A percentile compares a stretch with the other conserved stretches of the same genome.
Evolutionary conservation across 768 basidiomycete genomes (phyloP).

Genomic region (Scleroderma bovista): DNA sequence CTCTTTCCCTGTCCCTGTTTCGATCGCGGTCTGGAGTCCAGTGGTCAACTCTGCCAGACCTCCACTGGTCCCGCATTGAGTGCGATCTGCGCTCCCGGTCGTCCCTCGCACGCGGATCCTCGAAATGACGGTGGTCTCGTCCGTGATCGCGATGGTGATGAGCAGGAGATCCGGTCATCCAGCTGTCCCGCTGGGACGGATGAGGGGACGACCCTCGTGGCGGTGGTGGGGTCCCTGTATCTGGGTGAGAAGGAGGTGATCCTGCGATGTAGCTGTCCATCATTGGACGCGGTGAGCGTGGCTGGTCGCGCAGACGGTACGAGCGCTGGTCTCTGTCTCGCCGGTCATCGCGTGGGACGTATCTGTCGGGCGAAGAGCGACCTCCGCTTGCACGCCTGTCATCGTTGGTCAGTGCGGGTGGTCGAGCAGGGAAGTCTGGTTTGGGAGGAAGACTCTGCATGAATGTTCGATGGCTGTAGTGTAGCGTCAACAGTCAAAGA

Average conservation of each 20-base stretch:
- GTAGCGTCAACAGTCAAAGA: neutral
- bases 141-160: constrained; percentile 11
- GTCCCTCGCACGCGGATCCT: constrained; percentile 6
- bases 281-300: constrained; percentile 7
- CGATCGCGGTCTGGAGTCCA: constrained; percentile 10
- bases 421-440: constrained; percentile 22
- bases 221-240: constrained; percentile 1
- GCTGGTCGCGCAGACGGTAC: constrained; percentile 6
- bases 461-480: too few relatives aligned
- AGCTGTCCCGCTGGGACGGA: constrained; percentile 12
- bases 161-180: constrained; percentile 13
- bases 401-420: constrained; percentile 17
- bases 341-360: constrained; percentile 21
- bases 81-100: constrained; percentile 2
- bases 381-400: constrained; percentile 16
- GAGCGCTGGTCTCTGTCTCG: constrained; percentile 3
- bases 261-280: neutral
- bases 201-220: constrained; percentile 2
- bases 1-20: constrained; percentile 19
- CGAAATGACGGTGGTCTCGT: constrained; percentile 16
- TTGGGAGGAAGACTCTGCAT: constrained; percentile 28
- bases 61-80: neutral
- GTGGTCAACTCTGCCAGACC: neutral
- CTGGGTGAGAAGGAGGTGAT: neutral
- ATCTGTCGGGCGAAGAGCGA: constrained; percentile 21